These are phyloP conservation scores for Microsporum audouinii DNA, from an alignment of 2,329 filamentous ascomycete species.

Conservation along the genomic window DNA sequence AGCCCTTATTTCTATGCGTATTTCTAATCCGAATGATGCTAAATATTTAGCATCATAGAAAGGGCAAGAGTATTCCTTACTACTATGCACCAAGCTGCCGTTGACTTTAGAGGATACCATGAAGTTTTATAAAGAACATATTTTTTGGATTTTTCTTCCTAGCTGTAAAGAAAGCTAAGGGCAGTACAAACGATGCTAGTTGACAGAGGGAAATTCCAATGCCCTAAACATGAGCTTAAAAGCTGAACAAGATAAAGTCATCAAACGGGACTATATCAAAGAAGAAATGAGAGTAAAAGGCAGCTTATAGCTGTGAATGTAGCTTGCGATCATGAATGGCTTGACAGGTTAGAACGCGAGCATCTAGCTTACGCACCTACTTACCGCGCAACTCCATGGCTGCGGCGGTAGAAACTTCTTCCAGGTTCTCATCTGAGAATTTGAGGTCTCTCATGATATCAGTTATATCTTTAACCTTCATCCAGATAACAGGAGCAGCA, in stretches of 20 bases:
- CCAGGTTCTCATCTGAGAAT: constrained; percentile 71
- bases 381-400: constrained; percentile 1
- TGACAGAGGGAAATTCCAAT: not conserved
- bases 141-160: not conserved
- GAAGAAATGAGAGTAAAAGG: not conserved
- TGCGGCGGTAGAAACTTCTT: constrained; percentile 45
- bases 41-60: not conserved
- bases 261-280: not conserved
- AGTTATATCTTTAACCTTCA: constrained; percentile 70
- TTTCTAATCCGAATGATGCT: not conserved
- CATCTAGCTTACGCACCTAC: not conserved
- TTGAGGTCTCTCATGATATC: constrained; percentile 67
- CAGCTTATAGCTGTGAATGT: not conserved
- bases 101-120: not conserved
- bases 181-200: not conserved
- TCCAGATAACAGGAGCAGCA: constrained; percentile 66
- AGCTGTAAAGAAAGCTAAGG: not conserved
- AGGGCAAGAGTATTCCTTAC: not conserved
- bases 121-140: not conserved
- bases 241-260: not conserved
- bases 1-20: not conserved
- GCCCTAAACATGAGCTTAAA: not conserved
- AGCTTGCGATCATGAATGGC: not conserved
- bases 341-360: not conserved
- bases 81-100: not conserved